Percentiles rank a stretch among this genome's conserved stretches.
Evolutionary conservation across 108 stramenopile genomes (phyloP).

Genomic region (Phaeodactylum tricornutum): DNA sequence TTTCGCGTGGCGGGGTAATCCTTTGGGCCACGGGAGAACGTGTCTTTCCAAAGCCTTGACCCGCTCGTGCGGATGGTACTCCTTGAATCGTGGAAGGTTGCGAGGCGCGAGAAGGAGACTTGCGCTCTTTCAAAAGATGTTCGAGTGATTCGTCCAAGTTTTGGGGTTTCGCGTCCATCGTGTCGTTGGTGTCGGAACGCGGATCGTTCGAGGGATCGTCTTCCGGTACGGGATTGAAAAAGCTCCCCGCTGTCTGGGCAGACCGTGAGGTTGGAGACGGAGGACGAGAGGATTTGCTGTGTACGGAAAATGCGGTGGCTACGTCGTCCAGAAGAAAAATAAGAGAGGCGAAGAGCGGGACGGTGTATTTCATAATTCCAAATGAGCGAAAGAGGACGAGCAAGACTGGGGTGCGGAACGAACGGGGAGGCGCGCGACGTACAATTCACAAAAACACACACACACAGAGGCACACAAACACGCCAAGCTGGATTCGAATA

Average conservation of each 20-base stretch:
- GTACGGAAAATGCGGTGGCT: too few species aligned
- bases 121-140: conserved; percentile 21
- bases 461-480: too few species aligned
- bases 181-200: conserved; percentile 7
- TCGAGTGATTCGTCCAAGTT: conserved; percentile 9
- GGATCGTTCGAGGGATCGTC: conserved; percentile 22
- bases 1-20: conserved; percentile 1
- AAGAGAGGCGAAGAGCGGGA: too few species aligned
- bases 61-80: conserved; percentile 21
- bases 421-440: too few species aligned
- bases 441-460: too few species aligned
- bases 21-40: background rate
- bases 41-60: conserved; percentile 18
- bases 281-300: too few species aligned
- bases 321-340: too few species aligned
- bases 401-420: too few species aligned
- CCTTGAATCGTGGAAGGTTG: conserved; percentile 40
- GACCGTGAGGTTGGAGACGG: too few species aligned
- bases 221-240: conserved; percentile 38
- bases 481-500: too few species aligned
- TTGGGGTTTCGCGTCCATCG: background rate
- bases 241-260: conserved; percentile 30
- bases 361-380: too few species aligned
- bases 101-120: conserved; percentile 12
- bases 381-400: too few species aligned